Conservation (phyloP, 1,284 basidiomycete genomes). For the Neotropicomus parvogracilis region DNA sequence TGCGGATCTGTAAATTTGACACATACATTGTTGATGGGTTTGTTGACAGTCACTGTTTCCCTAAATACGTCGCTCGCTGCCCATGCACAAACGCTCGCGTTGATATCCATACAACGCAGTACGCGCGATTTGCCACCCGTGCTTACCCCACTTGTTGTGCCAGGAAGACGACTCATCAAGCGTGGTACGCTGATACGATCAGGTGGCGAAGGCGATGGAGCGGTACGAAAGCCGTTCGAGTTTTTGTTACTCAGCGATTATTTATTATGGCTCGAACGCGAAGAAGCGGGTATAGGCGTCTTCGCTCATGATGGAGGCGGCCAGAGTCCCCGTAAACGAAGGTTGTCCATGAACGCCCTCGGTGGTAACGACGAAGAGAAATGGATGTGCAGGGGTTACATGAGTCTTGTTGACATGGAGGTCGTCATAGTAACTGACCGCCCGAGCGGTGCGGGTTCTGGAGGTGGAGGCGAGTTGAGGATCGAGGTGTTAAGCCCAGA, state of each 20-base stretch:
- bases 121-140: slow-evolving; percentile 61
- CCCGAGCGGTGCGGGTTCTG: slow-evolving; percentile 17
- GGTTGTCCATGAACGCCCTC: slow-evolving; percentile 21
- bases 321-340: slow-evolving; percentile 22
- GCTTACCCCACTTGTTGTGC: slow-evolving; percentile 64
- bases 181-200: slow-evolving; percentile 53
- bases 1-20: background rate
- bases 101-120: slow-evolving; percentile 73
- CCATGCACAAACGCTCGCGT: slow-evolving; percentile 68
- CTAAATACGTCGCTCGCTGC: slow-evolving; percentile 75
- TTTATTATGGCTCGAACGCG: slow-evolving; percentile 67
- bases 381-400: slow-evolving; percentile 68
- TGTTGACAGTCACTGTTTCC: slow-evolving; percentile 61
- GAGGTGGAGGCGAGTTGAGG: slow-evolving; percentile 39
- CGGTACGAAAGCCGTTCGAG: slow-evolving; percentile 42
- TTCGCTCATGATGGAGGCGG: slow-evolving; percentile 19
- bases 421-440: slow-evolving; percentile 56
- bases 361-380: slow-evolving; percentile 39
- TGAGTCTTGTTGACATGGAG: slow-evolving; percentile 72
- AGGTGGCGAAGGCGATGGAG: slow-evolving; percentile 25
- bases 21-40: slow-evolving; percentile 2
- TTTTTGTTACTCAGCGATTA: slow-evolving; percentile 82
- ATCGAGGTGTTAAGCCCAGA: slow-evolving; percentile 76
- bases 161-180: slow-evolving; percentile 74
- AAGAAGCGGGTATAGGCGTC: slow-evolving; percentile 30